Percentiles rank a stretch among this genome's conserved stretches.
These are phyloP conservation scores for Phanerodontia chrysosporium DNA, from an alignment of 768 basidiomycete genomes.

Conservation along the genomic window DNA sequence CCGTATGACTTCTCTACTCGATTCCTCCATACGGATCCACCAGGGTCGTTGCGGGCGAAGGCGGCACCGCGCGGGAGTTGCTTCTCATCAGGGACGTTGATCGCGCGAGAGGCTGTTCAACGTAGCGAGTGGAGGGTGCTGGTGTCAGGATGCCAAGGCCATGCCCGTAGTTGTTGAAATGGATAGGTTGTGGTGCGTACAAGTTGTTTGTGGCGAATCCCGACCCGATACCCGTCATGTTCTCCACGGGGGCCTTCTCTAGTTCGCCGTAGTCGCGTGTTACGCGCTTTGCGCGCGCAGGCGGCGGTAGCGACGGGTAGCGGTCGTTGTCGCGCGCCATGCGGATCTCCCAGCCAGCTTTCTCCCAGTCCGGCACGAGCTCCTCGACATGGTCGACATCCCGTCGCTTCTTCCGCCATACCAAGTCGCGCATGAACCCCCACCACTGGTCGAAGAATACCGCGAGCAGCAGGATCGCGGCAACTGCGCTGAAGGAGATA, in stretches of 20 bases:
- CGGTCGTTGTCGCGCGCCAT: slow-evolving; percentile 20
- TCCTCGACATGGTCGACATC: slow-evolving; percentile 39
- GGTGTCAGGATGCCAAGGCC: slow-evolving; percentile 11
- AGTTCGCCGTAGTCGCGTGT: neutral
- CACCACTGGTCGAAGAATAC: slow-evolving; percentile 74
- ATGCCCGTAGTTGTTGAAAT: neutral
- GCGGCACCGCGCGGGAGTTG: slow-evolving; percentile 1
- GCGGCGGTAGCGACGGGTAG: slow-evolving; percentile 28
- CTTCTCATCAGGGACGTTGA: neutral
- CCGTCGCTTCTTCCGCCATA: slow-evolving; percentile 34
- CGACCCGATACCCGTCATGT: slow-evolving; percentile 11
- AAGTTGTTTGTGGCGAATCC: neutral
- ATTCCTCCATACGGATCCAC: slow-evolving; percentile 10
- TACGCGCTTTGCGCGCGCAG: slow-evolving; percentile 3
- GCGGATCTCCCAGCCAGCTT: slow-evolving; percentile 52
- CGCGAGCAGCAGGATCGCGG: slow-evolving; percentile 47
- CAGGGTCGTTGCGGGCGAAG: slow-evolving; percentile 4
- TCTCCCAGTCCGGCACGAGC: slow-evolving; percentile 62
- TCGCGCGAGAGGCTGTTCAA: neutral
- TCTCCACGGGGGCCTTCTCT: slow-evolving; percentile 4
- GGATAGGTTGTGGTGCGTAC: neutral
- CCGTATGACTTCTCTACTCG: neutral
- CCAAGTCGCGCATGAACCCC: slow-evolving; percentile 50
- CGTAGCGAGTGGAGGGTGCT: neutral
- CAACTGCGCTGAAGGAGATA: slow-evolving; percentile 58